A percentile compares a stretch with the other conserved stretches of the same genome.
Conservation (phyloP, 1,284 basidiomycete genomes). For the Fomitopsis palustris region DNA sequence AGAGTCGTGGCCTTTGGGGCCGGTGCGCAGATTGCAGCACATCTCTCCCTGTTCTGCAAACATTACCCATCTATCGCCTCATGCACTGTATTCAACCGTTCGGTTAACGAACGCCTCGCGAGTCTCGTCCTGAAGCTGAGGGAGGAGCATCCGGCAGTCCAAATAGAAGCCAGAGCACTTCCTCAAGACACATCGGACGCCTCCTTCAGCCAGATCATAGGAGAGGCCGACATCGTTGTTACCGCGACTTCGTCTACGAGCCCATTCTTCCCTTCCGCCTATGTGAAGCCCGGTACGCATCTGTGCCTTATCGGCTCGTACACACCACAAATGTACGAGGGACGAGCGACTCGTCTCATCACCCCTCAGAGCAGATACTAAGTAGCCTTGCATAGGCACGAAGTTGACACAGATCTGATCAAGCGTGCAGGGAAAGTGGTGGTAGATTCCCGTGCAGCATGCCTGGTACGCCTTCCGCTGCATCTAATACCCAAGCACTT, state of each 20-base stretch:
- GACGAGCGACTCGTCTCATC: background rate
- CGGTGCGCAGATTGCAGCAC: conserved; percentile 64
- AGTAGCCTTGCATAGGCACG: conserved; percentile 34
- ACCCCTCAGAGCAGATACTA: background rate
- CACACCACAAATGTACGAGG: conserved; percentile 62
- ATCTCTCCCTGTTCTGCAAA: conserved; percentile 61
- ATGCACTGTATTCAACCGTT: conserved; percentile 66
- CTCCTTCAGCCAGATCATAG: conserved; percentile 28
- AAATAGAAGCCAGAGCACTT: conserved; percentile 21
- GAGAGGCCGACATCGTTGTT: conserved; percentile 53
- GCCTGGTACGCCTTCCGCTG: conserved; percentile 30
- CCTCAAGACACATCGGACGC: conserved; percentile 2
- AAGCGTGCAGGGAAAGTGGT: conserved; percentile 47
- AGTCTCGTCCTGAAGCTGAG: conserved; percentile 40
- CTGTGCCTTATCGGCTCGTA: conserved; percentile 83
- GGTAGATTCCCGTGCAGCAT: conserved; percentile 74
- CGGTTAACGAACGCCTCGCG: conserved; percentile 46
- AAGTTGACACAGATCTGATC: conserved; percentile 62
- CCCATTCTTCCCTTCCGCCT: conserved; percentile 67
- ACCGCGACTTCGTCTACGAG: conserved; percentile 75
- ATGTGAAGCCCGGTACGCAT: conserved; percentile 62
- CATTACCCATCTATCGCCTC: conserved; percentile 51
- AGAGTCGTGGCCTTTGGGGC: conserved; percentile 72
- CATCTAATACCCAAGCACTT: background rate
- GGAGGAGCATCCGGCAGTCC: conserved; percentile 37